Base-by-base conservation (phyloP, 768 basidiomycete species). In the Serendipita indica region DNA sequence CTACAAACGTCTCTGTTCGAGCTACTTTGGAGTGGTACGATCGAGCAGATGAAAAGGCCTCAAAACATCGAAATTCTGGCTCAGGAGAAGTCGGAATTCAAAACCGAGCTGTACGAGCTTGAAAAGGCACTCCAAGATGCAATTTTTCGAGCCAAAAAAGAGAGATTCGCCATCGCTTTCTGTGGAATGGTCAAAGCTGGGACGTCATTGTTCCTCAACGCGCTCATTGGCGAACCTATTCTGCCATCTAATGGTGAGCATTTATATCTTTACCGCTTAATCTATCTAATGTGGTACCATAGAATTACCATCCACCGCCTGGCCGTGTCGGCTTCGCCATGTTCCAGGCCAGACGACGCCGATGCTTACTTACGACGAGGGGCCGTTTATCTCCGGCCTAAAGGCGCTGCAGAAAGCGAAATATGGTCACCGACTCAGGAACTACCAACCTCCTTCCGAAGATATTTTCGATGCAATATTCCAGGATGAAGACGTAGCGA, bases 121-220 rank as follows among this genome's bases (percentile, higher is more conserved):
- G 49, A 54, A 4, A n/a, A 28, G 10, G 25, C 4, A 10, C 32
- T 54, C 3, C 49, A 54, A 2, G 49, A n/a, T 4, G 20, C 49
- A 22, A 54, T 54, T 33, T 18, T 54, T 16, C 49, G 16, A 12
- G 22, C 16, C 16, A 54, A 54, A 10, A 54, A 27, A 30, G 22
- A 54, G 25, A 16, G 16, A 10, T 54, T 54, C n/a, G 25, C 49
- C 12, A 54, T 27, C 2, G 49, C 49, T n/a, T 54, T 54, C 49
- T 54, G 49, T 54, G 49, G 49, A 22, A 54, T 54, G 49, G 49
- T 27, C 10, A 54, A 54, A 33, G 49, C 49, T 4, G 49, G 49
- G 1, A 54, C 22, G 32, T 54, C 49, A n/a, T 18, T 54, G 4
- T 54, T 54, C 22, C 49, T 54, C 16, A 54, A 30, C 25, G 49